These are phyloP conservation scores for Penicillium pancosmium DNA, from an alignment of 495 filamentous ascomycete species.

Conservation along the genomic window DNA sequence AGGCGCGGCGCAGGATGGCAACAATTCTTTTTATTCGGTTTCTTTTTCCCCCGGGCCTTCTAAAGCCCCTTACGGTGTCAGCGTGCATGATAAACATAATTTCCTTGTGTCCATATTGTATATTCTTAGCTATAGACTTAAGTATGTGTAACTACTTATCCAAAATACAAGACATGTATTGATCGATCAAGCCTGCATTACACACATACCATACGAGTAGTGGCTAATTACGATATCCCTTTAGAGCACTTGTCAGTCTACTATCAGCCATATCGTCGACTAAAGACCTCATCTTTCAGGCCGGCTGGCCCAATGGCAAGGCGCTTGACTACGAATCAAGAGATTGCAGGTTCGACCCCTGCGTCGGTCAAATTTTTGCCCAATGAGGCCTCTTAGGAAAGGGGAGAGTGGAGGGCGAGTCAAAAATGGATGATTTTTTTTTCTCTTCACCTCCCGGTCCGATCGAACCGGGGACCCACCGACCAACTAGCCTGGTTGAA, in stretches of 20 bases:
- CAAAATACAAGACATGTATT: constrained; percentile 5
- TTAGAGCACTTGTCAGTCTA: background rate
- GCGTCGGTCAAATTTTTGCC: constrained; percentile 43
- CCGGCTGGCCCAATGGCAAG: constrained; percentile 69
- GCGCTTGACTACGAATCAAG: constrained; percentile 74
- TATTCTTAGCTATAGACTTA: constrained; percentile 2
- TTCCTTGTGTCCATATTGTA: constrained; percentile 13
- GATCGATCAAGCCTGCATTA: background rate
- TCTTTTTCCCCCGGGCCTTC: background rate
- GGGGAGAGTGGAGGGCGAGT: background rate
- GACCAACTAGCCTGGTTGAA: background rate
- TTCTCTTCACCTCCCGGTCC: background rate
- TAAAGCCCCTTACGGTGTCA: background rate
- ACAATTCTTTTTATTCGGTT: constrained; percentile 1
- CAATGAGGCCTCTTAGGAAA: background rate
- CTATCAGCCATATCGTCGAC: background rate
- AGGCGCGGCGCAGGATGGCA: constrained; percentile 12
- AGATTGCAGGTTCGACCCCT: constrained; percentile 57
- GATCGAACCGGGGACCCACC: background rate
- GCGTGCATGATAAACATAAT: constrained; percentile 16
- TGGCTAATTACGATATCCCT: background rate
- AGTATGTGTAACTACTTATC: constrained; percentile 5
- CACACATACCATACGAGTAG: background rate
- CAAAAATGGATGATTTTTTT: background rate
- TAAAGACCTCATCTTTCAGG: constrained; percentile 11